Percentiles rank a stretch among this genome's conserved stretches.
These are phyloP conservation scores for Sordariomycetes sp. DNA, from an alignment of 2,329 filamentous ascomycete genomes.

Conservation along the genomic window DNA sequence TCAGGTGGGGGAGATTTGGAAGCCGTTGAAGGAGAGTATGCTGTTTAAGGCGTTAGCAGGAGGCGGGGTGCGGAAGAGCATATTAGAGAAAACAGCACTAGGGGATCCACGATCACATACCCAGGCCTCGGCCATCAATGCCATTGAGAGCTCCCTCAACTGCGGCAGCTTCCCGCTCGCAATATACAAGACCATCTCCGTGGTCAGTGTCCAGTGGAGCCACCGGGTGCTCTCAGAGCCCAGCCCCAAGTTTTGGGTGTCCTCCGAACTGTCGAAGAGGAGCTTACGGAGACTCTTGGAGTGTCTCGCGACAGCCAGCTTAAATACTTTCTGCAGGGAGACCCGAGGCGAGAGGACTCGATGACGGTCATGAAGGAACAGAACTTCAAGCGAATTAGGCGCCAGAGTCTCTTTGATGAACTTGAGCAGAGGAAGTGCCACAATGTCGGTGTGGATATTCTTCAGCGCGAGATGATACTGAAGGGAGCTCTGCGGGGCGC, in stretches of 20 bases:
- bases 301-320: slow-evolving; percentile 59
- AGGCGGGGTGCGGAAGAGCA: no score
- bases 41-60: slow-evolving; percentile 23
- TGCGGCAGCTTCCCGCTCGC: slow-evolving; percentile 66
- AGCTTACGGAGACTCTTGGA: slow-evolving; percentile 60
- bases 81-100: not conserved
- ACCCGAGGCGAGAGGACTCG: slow-evolving; percentile 33
- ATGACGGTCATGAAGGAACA: slow-evolving; percentile 63
- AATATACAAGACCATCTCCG: slow-evolving; percentile 61
- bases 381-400: slow-evolving; percentile 67
- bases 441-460: slow-evolving; percentile 64
- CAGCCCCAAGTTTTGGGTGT: slow-evolving; percentile 17
- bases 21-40: slow-evolving; percentile 71
- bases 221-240: not conserved
- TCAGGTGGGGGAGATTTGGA: slow-evolving; percentile 58
- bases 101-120: slow-evolving; percentile 32
- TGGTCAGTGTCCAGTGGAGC: slow-evolving; percentile 54
- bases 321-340: slow-evolving; percentile 60
- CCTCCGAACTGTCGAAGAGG: slow-evolving; percentile 59
- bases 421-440: slow-evolving; percentile 56
- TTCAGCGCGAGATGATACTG: slow-evolving; percentile 59
- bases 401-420: slow-evolving; percentile 71
- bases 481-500: slow-evolving; percentile 12
- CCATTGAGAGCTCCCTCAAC: slow-evolving; percentile 60
- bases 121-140: slow-evolving; percentile 69